Conservation (phyloP, 2,329 filamentous ascomycete genomes). For the Colletotrichum sp. region DNA sequence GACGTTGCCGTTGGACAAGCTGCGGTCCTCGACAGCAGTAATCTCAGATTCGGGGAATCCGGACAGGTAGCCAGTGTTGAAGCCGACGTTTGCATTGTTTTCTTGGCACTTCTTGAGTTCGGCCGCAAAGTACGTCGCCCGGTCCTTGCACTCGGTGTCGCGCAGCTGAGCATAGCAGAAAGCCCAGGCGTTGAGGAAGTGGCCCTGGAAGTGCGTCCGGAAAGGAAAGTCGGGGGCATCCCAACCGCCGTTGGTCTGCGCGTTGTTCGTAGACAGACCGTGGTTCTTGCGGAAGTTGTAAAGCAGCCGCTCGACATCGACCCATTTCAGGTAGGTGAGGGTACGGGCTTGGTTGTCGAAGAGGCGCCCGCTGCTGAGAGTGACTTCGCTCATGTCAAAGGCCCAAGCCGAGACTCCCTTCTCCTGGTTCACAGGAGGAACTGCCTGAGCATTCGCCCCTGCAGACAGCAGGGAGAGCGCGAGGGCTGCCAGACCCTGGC, state of each 20-base stretch:
- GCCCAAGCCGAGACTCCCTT: conserved; percentile 37
- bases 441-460: conserved; percentile 22
- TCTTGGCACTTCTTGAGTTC: conserved; percentile 56
- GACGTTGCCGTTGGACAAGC: conserved; percentile 53
- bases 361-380: conserved; percentile 42
- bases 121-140: conserved; percentile 49
- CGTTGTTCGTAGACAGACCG: conserved; percentile 49
- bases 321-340: conserved; percentile 48
- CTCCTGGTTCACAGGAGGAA: conserved; percentile 30
- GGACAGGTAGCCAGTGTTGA: conserved; percentile 50
- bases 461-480: neutral
- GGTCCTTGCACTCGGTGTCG: conserved; percentile 47
- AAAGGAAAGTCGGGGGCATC: conserved; percentile 60
- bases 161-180: conserved; percentile 50
- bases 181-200: conserved; percentile 55
- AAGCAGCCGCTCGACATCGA: conserved; percentile 50
- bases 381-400: conserved; percentile 45
- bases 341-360: conserved; percentile 52
- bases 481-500: neutral
- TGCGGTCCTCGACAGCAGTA: conserved; percentile 44
- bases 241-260: conserved; percentile 53
- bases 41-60: conserved; percentile 60
- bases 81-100: conserved; percentile 51
- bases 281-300: conserved; percentile 55
- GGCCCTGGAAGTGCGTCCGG: conserved; percentile 55